phyloP scores from a whole-genome alignment of 495 filamentous ascomycete genomes.

The Aspergillus biplanus region DNA sequence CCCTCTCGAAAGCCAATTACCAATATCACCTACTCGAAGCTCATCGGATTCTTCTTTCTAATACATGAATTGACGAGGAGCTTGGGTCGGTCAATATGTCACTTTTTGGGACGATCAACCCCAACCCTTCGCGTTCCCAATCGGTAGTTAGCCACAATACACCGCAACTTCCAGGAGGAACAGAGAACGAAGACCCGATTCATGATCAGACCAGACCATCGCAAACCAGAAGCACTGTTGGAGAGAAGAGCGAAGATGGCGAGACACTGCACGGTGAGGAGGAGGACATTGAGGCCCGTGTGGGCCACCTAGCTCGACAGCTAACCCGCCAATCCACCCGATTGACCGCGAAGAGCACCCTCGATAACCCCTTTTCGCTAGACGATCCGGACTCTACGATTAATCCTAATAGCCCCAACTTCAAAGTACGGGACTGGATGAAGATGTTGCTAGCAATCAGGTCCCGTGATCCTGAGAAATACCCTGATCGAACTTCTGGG shows the following conservation, averaged over 20 bases:
- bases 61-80: not conserved
- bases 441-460: slow-evolving; percentile 28
- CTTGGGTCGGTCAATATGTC: slow-evolving; percentile 19
- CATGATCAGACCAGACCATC: slow-evolving; percentile 1
- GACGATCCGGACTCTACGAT: slow-evolving; percentile 29
- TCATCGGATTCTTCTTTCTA: not conserved
- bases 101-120: slow-evolving; percentile 19
- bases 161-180: not conserved
- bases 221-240: slow-evolving; percentile 2
- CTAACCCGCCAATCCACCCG: slow-evolving; percentile 28
- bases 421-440: slow-evolving; percentile 36
- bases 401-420: slow-evolving; percentile 33
- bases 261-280: slow-evolving; percentile 24
- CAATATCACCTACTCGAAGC: not conserved
- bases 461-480: slow-evolving; percentile 28
- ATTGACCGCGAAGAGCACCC: slow-evolving; percentile 22
- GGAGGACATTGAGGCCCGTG: slow-evolving; percentile 18
- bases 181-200: not conserved
- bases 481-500: slow-evolving; percentile 35
- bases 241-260: slow-evolving; percentile 26
- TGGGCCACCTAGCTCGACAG: slow-evolving; percentile 22
- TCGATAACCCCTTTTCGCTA: slow-evolving; percentile 24
- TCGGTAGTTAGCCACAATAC: slow-evolving; percentile 30
- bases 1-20: slow-evolving; percentile 5
- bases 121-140: slow-evolving; percentile 18